Percentiles rank a stretch among this genome's conserved stretches.
Evolutionary conservation across 1,139 yeast genomes (phyloP).

Genomic region (Kodamaea ohmeri): DNA sequence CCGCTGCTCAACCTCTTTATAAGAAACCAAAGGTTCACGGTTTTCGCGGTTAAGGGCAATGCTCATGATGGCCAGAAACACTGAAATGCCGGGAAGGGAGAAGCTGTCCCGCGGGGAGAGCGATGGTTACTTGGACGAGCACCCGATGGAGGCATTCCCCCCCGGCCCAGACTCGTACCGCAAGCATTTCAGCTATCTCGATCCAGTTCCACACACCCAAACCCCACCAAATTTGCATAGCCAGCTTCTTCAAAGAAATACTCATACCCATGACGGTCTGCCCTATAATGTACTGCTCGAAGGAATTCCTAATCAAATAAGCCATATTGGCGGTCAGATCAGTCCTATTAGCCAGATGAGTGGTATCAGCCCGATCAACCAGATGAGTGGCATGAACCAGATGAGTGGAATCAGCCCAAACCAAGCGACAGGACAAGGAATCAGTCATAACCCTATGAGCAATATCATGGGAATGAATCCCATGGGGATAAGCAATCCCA

Average conservation of each 20-base stretch:
- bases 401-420: no score
- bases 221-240: neutral
- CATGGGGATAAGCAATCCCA: no score
- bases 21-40: conserved; percentile 1
- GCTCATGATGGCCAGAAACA: conserved; percentile 5
- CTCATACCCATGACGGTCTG: neutral
- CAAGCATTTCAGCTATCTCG: neutral
- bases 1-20: neutral
- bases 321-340: neutral
- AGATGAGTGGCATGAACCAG: neutral
- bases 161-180: conserved; percentile 1
- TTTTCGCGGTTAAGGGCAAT: conserved; percentile 4
- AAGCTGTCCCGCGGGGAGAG: conserved; percentile 5
- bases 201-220: neutral
- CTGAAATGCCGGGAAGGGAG: conserved; percentile 5
- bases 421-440: no score
- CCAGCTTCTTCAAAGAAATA: neutral
- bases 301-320: no score
- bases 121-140: neutral
- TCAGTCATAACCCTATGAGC: no score
- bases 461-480: no score
- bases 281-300: neutral
- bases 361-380: neutral
- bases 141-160: neutral
- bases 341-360: neutral